Base-by-base conservation (phyloP, 192 early-diverging fungal genomes). In the Coemansia javaensis region DNA sequence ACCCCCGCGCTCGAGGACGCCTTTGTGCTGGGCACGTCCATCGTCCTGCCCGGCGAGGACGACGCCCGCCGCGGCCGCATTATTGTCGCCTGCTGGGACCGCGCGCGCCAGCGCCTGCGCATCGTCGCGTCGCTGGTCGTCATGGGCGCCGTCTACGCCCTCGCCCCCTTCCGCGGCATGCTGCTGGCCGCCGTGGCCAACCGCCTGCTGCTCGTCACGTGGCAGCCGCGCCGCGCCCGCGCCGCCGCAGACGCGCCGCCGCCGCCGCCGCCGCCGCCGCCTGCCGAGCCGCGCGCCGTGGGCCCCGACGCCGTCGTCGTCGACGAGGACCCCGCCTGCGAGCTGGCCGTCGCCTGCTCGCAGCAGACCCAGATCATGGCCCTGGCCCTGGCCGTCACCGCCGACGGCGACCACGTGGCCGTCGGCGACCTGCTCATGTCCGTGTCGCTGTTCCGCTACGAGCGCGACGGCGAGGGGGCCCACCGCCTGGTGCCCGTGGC, bases 361-460 rank as follows among this genome's bases (percentile, higher is more conserved):
- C 55, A 63, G 42, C 77, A 76, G 47, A 79, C 81, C 16, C 81
- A 84, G 50, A 80, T 84, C 6, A 27, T 84, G 6, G 62, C 78
- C 4, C 39, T 89, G 6, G 69, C 63, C 14, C 18, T 93, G 25
- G 76, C 82, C 3, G 69, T 75, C 4, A 55, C 52, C 9, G 89
- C 84, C 17, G 83, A 92, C 43, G 89, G 84, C 17, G 83, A 92
- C 43, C 77, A 78, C 21, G 56, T 96, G 20, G 45, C 86, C 1
- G 86, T 91, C 11, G 92, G 86, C 15, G 95, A 98, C 62, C 21
- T 95, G 32, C 81, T 95, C 75, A 78, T 83, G 32, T 93, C 90
- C 0, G 81, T 85, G 7, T 74, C 82, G 6, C 34, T 91, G 6
- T 72, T 88, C 34, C 36, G 32, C 14, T 74, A 66, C 45, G 56